Evolutionary conservation across 2,329 filamentous ascomycete species (phyloP).

Genomic region (Juglanconis oblonga): DNA sequence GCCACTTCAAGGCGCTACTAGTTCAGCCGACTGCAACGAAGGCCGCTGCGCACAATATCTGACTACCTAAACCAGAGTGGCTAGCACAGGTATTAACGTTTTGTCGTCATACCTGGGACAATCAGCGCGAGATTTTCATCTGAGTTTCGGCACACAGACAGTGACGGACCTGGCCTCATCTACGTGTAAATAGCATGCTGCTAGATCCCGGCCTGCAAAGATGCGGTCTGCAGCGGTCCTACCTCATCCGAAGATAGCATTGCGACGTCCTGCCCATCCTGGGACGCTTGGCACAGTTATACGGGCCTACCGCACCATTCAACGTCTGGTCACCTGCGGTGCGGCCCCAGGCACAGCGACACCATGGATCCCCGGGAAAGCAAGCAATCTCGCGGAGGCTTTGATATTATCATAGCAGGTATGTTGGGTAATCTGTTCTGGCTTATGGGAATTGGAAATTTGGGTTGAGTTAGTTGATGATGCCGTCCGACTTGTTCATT

Average conservation of each 20-base stretch:
- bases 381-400: too few species aligned
- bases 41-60: not conserved
- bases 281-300: conserved; percentile 4
- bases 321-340: not conserved
- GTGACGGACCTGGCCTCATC: not conserved
- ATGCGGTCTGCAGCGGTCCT: conserved; percentile 8
- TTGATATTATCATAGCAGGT: too few species aligned
- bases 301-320: not conserved
- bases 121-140: not conserved
- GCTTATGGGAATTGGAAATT: too few species aligned
- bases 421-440: too few species aligned
- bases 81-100: too few species aligned
- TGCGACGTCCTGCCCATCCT: conserved; percentile 4
- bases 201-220: conserved; percentile 4
- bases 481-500: not conserved
- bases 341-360: too few species aligned
- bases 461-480: not conserved
- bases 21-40: not conserved
- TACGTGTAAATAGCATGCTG: not conserved
- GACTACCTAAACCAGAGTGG: too few species aligned
- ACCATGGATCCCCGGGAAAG: too few species aligned
- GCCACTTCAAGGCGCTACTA: not conserved
- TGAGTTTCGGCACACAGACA: conserved; percentile 1
- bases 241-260: conserved; percentile 7
- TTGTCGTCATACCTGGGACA: too few species aligned